These are phyloP conservation scores for Gaultheria prostrata DNA, from an alignment of 148 eudicot species.

Conservation along the genomic window DNA sequence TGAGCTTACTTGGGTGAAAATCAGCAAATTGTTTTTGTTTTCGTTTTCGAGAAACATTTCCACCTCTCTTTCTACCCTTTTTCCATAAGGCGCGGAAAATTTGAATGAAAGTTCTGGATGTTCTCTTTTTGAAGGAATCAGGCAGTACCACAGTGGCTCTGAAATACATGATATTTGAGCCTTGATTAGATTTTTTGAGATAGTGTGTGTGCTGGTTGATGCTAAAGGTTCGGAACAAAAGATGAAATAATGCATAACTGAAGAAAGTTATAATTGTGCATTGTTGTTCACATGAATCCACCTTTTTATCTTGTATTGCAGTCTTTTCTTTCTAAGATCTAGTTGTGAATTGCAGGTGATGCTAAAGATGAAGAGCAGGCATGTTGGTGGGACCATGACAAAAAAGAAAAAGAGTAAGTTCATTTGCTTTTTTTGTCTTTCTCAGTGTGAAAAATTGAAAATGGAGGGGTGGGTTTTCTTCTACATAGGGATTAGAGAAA, in stretches of 20 bases:
- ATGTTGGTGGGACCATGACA: slow-evolving; percentile 97
- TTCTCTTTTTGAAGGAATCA: neutral
- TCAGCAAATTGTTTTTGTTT: neutral
- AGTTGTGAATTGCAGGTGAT: slow-evolving; percentile 55
- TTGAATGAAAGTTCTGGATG: neutral
- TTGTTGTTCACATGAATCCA: slow-evolving; percentile 7
- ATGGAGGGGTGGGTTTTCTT: slow-evolving; percentile 39
- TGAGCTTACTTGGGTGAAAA: neutral
- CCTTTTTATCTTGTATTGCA: slow-evolving; percentile 24
- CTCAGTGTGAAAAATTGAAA: slow-evolving; percentile 35
- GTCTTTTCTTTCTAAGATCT: slow-evolving; percentile 23
- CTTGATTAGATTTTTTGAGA: slow-evolving; percentile 9
- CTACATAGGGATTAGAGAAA: slow-evolving; percentile 81
- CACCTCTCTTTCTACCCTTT: neutral
- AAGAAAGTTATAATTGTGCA: slow-evolving; percentile 3
- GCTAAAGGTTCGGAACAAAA: slow-evolving; percentile 26
- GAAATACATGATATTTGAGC: neutral
- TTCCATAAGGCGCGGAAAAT: neutral
- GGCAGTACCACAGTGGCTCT: neutral
- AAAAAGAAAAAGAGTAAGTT: slow-evolving; percentile 97
- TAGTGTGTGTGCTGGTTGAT: slow-evolving; percentile 16
- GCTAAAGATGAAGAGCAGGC: slow-evolving; percentile 95
- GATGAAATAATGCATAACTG: slow-evolving; percentile 19
- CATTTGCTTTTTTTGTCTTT: slow-evolving; percentile 46
- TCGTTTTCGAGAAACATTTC: neutral